These are phyloP conservation scores for Helicocarpus griseus DNA, from an alignment of 2,329 filamentous ascomycete genomes.

Conservation along the genomic window DNA sequence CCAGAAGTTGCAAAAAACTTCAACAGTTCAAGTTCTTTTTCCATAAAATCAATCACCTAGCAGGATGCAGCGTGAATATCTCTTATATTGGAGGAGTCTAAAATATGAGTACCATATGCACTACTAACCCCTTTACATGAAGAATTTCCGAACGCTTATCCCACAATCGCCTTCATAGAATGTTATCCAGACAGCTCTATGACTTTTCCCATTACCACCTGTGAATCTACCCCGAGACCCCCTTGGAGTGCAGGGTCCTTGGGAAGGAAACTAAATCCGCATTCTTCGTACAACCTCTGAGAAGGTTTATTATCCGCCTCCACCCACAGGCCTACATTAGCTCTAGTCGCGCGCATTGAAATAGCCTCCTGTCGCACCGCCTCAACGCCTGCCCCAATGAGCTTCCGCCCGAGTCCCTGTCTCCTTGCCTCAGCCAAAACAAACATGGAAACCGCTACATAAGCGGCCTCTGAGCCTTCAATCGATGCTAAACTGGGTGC, in stretches of 20 bases:
- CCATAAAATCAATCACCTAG: too few species aligned
- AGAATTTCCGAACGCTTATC: background rate
- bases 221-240: background rate
- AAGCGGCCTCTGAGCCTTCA: slow-evolving; percentile 12
- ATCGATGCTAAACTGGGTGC: slow-evolving; percentile 6
- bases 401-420: slow-evolving; percentile 15
- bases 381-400: slow-evolving; percentile 12
- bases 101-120: too few species aligned
- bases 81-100: too few species aligned
- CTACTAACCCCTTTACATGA: background rate
- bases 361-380: slow-evolving; percentile 9
- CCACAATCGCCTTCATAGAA: background rate
- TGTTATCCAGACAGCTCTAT: background rate
- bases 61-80: too few species aligned
- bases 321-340: slow-evolving; percentile 15
- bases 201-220: slow-evolving; percentile 5
- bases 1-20: too few species aligned
- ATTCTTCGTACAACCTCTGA: slow-evolving; percentile 15
- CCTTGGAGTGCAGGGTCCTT: background rate
- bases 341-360: slow-evolving; percentile 5
- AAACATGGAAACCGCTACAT: slow-evolving; percentile 20
- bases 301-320: slow-evolving; percentile 11
- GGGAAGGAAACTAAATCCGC: slow-evolving; percentile 14
- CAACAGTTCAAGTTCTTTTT: too few species aligned
- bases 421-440: slow-evolving; percentile 15